Conservation (phyloP, 176 grass and related monocot species). For the Hsuehochloa calcarea region DNA sequence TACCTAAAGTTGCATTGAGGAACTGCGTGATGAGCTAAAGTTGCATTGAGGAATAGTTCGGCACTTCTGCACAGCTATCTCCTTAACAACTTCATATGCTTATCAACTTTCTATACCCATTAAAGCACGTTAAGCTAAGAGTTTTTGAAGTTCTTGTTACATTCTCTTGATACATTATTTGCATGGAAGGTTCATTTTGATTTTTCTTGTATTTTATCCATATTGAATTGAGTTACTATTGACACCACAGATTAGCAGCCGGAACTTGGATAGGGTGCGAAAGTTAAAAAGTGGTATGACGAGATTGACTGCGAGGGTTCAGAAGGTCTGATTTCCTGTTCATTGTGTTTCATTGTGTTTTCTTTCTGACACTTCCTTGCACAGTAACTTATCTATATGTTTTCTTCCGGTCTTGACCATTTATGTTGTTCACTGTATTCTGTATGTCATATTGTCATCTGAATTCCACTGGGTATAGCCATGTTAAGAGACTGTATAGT, state of each 20-base stretch:
- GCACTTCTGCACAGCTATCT: neutral
- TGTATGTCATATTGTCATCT: neutral
- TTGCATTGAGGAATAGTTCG: neutral
- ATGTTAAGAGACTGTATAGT: slow-evolving; percentile 14
- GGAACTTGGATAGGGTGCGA: slow-evolving; percentile 95
- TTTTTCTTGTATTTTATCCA: neutral
- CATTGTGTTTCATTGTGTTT: slow-evolving; percentile 23
- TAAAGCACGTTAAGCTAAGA: neutral
- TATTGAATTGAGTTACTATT: slow-evolving; percentile 15
- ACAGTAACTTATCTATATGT: neutral
- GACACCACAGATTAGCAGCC: slow-evolving; percentile 86
- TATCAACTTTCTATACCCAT: slow-evolving; percentile 2
- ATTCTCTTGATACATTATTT: slow-evolving; percentile 9
- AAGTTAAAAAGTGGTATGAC: slow-evolving; percentile 99
- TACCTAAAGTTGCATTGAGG: neutral
- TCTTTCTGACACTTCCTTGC: neutral
- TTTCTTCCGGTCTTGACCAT: neutral
- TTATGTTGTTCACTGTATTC: neutral
- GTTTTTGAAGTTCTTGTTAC: neutral
- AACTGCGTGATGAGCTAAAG: slow-evolving; percentile 5
- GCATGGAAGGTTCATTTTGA: neutral
- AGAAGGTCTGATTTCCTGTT: slow-evolving; percentile 64
- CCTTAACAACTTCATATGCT: neutral
- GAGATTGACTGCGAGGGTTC: slow-evolving; percentile 89
- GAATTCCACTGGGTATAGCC: neutral